Evolutionary conservation across 2,329 filamentous ascomycete genomes (phyloP).

Genomic region (Colletotrichum abscissum): DNA sequence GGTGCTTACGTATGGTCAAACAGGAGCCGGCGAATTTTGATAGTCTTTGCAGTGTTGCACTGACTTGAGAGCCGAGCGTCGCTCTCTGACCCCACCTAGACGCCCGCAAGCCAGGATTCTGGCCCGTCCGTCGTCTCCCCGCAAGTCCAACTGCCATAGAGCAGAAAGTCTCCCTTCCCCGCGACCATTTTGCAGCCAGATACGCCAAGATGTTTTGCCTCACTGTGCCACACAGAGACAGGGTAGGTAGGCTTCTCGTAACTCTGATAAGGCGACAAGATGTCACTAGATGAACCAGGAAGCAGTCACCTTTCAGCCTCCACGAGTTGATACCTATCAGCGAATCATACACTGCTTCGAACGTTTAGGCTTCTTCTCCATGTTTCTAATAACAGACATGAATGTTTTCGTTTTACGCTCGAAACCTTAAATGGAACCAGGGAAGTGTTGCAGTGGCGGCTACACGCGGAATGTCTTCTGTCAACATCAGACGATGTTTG

Average conservation of each 20-base stretch:
- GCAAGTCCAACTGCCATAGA: slow-evolving; percentile 14
- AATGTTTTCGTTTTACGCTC: not conserved
- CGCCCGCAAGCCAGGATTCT: slow-evolving; percentile 15
- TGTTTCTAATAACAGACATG: slow-evolving; percentile 29
- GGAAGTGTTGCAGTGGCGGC: slow-evolving; percentile 15
- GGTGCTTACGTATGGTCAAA: not conserved
- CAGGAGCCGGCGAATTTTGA: not conserved
- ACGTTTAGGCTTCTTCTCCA: slow-evolving; percentile 13
- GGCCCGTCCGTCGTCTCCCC: slow-evolving; percentile 10
- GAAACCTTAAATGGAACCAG: slow-evolving; percentile 21
- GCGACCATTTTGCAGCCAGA: not conserved
- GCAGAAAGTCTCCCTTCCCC: not conserved
- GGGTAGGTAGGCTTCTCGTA: not conserved
- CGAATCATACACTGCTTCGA: not conserved
- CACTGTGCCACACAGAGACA: not conserved
- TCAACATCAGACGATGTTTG: slow-evolving; percentile 34
- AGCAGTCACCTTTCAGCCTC: not conserved
- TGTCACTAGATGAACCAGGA: not conserved
- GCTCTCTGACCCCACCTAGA: slow-evolving; percentile 20
- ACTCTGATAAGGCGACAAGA: not conserved
- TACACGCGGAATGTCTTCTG: not conserved
- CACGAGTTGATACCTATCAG: not conserved
- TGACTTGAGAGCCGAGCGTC: not conserved
- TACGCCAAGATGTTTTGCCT: not conserved
- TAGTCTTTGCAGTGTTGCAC: not conserved